Percentiles rank a stretch among this genome's conserved stretches.
These are phyloP conservation scores for Komagataella mondaviorum DNA, from an alignment of 805 yeast species.

Conservation along the genomic window DNA sequence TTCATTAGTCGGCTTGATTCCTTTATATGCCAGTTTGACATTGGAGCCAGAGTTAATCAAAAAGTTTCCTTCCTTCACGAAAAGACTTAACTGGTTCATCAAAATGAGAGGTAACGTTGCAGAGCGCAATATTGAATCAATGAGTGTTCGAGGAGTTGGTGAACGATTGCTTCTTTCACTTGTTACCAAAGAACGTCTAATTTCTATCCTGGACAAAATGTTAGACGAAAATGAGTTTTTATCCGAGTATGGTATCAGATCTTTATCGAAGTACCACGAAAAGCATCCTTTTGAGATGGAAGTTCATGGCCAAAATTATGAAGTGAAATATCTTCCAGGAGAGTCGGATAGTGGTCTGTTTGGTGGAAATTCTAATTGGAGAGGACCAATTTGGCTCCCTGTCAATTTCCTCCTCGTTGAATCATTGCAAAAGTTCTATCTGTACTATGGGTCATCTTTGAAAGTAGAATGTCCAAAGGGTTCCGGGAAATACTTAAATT, in stretches of 20 bases:
- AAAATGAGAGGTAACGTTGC: slow-evolving; percentile 57
- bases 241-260: slow-evolving; percentile 76
- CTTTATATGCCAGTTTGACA: slow-evolving; percentile 79
- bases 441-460: slow-evolving; percentile 78
- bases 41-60: slow-evolving; percentile 73
- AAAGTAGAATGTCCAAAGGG: slow-evolving; percentile 84
- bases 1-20: slow-evolving; percentile 84
- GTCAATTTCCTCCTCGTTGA: slow-evolving; percentile 78
- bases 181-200: slow-evolving; percentile 68
- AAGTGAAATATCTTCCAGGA: slow-evolving; percentile 69
- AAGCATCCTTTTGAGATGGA: slow-evolving; percentile 75
- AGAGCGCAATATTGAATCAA: slow-evolving; percentile 74
- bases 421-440: slow-evolving; percentile 72
- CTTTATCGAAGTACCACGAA: slow-evolving; percentile 76
- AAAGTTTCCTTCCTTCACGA: slow-evolving; percentile 69
- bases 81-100: slow-evolving; percentile 74
- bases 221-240: slow-evolving; percentile 79
- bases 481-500: slow-evolving; percentile 59
- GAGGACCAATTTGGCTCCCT: slow-evolving; percentile 97
- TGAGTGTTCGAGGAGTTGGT: slow-evolving; percentile 67
- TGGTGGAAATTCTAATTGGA: slow-evolving; percentile 95
- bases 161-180: slow-evolving; percentile 69
- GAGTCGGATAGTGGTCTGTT: slow-evolving; percentile 88
- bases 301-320: slow-evolving; percentile 61
- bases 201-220: slow-evolving; percentile 64